Evolutionary conservation across 768 basidiomycete species (phyloP), one percentile per base, ranked within the genome.

Genomic region (Rhizopogon vesiculosus): DNA sequence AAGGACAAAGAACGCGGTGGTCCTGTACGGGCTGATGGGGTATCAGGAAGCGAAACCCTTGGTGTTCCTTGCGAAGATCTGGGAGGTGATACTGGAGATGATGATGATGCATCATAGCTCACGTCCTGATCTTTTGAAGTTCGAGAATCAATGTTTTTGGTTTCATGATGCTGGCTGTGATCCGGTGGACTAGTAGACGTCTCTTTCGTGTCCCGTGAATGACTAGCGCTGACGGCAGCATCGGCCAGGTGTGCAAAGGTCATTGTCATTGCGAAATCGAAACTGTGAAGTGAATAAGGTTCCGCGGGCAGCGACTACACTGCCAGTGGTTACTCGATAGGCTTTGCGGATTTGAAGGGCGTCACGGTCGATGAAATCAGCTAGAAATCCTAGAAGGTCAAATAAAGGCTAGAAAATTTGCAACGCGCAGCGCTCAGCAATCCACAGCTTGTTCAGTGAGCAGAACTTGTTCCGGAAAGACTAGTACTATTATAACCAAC

Each of bases 1-100:
- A 82, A 86, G 3, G 86, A 87, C 28, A 89, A 72, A 0, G 88
- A 87, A 41, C 88, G 78, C 4, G 88, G 89, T 33, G 87, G 86
- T 12, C 88, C 89, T 4, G 87, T 89, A 51, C 88, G 76, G 48
- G 74, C 73, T 6, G 86, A 81, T 25, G 89, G 88, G 0, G 85
- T 84, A 48, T 67, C 60, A 35, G 59, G 68, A 2, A 60, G 44
- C 19, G 60, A 40, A 15, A 53, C 10, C 4, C 52, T 18, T 39
- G 59, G 53, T 28, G 53, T 51, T 18, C 31, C 40, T 9, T 29
- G 35, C 1, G 59, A 51, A 13, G 56, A 53, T 9, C 51, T 59
- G 57, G 41, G 28, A 43, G 12, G 29, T 13, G 53, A 60, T n/a
- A 22, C 35, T 43, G 52, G 44, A 3, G 53, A 18, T n/a, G 41